phyloP scores from a whole-genome alignment of 345 rosid genomes.

The Salix caprea region DNA sequence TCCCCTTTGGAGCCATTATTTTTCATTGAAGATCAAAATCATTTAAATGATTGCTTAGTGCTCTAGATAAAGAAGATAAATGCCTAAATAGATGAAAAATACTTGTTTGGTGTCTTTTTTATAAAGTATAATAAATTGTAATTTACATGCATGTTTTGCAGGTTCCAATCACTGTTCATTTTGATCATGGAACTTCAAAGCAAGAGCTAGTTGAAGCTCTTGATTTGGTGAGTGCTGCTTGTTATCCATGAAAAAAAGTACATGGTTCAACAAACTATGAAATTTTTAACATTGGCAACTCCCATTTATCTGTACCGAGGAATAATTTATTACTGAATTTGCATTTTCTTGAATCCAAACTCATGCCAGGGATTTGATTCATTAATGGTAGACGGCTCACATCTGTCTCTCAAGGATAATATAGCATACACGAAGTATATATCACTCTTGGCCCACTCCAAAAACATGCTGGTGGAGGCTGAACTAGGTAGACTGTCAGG shows the following conservation, averaged over 20 bases:
- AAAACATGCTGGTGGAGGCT: conserved; percentile 79
- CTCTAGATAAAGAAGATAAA: neutral
- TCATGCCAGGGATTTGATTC: conserved; percentile 77
- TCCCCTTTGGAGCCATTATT: neutral
- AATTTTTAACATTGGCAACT: neutral
- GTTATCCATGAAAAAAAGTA: neutral
- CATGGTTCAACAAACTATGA: neutral
- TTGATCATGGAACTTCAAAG: conserved; percentile 88
- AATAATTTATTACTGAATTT: conserved; percentile 7
- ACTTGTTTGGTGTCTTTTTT: no score
- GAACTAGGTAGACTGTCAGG: conserved; percentile 93
- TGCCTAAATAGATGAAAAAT: no score
- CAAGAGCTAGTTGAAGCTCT: conserved; percentile 74
- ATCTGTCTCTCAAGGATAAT: conserved; percentile 75
- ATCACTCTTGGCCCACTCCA: conserved; percentile 61
- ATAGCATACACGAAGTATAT: conserved; percentile 67
- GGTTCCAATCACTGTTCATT: conserved; percentile 93
- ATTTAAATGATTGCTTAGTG: no score
- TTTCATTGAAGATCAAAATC: neutral
- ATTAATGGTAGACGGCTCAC: conserved; percentile 93
- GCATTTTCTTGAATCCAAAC: conserved; percentile 11
- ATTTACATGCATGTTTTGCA: conserved; percentile 27
- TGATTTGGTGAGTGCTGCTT: conserved; percentile 51
- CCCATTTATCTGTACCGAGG: neutral
- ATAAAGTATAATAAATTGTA: neutral